Evolutionary conservation across 2,329 filamentous ascomycete genomes (phyloP).

Genomic region (Aspergillus fischeri): DNA sequence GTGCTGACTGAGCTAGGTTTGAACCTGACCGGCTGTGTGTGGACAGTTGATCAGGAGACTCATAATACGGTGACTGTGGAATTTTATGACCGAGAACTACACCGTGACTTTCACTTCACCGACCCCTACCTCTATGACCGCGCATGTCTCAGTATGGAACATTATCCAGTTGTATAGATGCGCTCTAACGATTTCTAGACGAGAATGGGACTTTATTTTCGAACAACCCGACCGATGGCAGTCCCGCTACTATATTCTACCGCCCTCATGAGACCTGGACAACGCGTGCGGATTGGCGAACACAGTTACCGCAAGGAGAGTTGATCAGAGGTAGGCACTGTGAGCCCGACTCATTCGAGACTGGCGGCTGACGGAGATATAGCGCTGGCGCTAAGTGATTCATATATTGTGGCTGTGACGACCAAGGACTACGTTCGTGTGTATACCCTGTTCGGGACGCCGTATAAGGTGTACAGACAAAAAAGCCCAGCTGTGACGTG

Average conservation of each 20-base stretch:
- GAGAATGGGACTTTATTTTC: slow-evolving; percentile 83
- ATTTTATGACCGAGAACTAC: slow-evolving; percentile 90
- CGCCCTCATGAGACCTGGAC: slow-evolving; percentile 97
- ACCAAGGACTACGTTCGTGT: slow-evolving; percentile 83
- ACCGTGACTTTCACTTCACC: slow-evolving; percentile 95
- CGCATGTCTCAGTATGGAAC: slow-evolving; percentile 68
- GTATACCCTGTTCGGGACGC: slow-evolving; percentile 88
- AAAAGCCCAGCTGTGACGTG: slow-evolving; percentile 94
- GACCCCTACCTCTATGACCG: slow-evolving; percentile 96
- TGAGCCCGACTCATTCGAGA: neutral
- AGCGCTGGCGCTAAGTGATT: slow-evolving; percentile 86
- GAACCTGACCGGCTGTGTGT: slow-evolving; percentile 90
- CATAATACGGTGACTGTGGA: slow-evolving; percentile 94
- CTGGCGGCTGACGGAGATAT: neutral
- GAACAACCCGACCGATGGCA: slow-evolving; percentile 63
- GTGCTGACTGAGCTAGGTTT: slow-evolving; percentile 47
- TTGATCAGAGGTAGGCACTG: slow-evolving; percentile 55
- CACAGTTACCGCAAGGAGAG: slow-evolving; percentile 81
- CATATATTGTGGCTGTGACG: slow-evolving; percentile 86
- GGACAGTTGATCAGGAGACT: slow-evolving; percentile 93
- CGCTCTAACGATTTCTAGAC: slow-evolving; percentile 39
- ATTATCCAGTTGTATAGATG: neutral
- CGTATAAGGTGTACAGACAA: slow-evolving; percentile 82
- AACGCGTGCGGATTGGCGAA: slow-evolving; percentile 83
- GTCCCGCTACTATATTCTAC: slow-evolving; percentile 86